These are phyloP conservation scores for Spathaspora gorwiae DNA, from an alignment of 805 yeast species.

Conservation along the genomic window DNA sequence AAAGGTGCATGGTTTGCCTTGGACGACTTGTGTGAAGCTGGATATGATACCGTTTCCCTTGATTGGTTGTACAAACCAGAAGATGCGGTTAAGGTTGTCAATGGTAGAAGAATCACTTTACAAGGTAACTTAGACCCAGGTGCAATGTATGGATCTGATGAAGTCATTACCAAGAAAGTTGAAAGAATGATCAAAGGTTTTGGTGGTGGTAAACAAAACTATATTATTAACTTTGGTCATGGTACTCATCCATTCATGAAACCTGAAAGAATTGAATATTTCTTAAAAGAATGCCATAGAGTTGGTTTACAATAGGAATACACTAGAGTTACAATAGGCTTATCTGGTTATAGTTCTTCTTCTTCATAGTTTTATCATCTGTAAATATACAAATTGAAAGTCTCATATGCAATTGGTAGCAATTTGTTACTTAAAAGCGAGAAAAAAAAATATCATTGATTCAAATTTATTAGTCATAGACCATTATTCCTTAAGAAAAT, in stretches of 20 bases:
- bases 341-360: too few species aligned
- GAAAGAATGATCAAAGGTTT: constrained; percentile 85
- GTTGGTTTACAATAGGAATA: constrained; percentile 44
- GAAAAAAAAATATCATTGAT: not conserved
- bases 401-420: too few species aligned
- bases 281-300: constrained; percentile 83
- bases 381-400: too few species aligned
- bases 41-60: constrained; percentile 83
- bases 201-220: constrained; percentile 89
- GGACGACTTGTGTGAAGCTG: constrained; percentile 73
- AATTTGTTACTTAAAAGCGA: too few species aligned
- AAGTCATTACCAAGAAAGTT: constrained; percentile 72
- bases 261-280: constrained; percentile 81
- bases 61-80: constrained; percentile 89
- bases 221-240: constrained; percentile 94
- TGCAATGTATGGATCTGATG: constrained; percentile 83
- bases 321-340: too few species aligned
- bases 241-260: constrained; percentile 98
- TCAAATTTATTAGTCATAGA: not conserved
- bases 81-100: constrained; percentile 71
- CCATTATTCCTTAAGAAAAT: not conserved
- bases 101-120: constrained; percentile 69
- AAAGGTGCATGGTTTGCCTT: constrained; percentile 98
- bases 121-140: constrained; percentile 98
- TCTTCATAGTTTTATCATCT: too few species aligned